Conservation (phyloP, 2,329 filamentous ascomycete species). For the Aspergillus sp. region DNA sequence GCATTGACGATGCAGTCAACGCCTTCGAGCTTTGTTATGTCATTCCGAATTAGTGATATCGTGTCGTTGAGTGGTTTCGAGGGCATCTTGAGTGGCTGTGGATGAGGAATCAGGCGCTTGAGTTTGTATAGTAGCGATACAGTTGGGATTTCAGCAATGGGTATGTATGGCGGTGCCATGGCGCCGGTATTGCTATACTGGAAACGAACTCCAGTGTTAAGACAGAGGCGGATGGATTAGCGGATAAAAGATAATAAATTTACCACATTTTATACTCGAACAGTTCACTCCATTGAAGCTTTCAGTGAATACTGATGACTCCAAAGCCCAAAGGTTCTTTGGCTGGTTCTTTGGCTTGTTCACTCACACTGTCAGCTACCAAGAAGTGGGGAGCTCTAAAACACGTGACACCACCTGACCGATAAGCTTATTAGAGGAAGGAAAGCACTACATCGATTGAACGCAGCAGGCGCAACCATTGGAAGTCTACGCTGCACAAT, state of each 20-base stretch:
- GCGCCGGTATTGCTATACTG: not conserved
- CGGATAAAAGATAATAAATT: not conserved
- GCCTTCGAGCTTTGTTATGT: constrained; percentile 72
- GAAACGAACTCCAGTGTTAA: not conserved
- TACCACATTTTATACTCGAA: not conserved
- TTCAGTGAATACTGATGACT: not conserved
- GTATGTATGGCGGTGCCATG: constrained; percentile 22
- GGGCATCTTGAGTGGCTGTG: constrained; percentile 31
- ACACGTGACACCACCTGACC: not conserved
- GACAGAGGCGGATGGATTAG: not conserved
- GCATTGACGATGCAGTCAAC: constrained; percentile 91
- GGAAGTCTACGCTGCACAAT: too few species aligned
- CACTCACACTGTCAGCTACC: not conserved
- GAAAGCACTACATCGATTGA: not conserved
- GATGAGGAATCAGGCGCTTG: constrained; percentile 47
- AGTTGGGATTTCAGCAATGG: constrained; percentile 40
- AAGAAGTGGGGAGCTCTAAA: not conserved
- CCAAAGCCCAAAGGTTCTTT: too few species aligned
- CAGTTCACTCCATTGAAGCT: not conserved
- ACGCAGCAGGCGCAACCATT: too few species aligned
- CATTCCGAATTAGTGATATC: constrained; percentile 69
- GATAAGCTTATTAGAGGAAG: not conserved
- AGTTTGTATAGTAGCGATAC: constrained; percentile 64
- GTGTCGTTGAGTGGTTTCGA: constrained; percentile 51
- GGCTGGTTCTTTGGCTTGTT: too few species aligned